A percentile compares a stretch with the other conserved stretches of the same genome.
These are phyloP conservation scores for Paramecium pentaurelia DNA, from an alignment of 73 alveolate species.

Conservation along the genomic window DNA sequence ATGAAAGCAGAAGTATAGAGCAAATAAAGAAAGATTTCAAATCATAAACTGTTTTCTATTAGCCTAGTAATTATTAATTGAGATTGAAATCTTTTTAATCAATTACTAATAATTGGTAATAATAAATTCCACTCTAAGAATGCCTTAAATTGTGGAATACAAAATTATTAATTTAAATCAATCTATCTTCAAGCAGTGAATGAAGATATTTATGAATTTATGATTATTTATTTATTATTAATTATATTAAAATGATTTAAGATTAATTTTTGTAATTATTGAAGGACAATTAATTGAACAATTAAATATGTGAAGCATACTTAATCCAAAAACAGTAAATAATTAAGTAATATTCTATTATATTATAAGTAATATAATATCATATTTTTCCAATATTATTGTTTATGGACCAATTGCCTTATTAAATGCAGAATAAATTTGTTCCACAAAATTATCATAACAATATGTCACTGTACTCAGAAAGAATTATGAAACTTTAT, in stretches of 20 bases:
- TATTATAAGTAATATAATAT: neutral
- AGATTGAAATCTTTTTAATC: conserved; percentile 1
- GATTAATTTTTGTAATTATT: neutral
- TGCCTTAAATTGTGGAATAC: neutral
- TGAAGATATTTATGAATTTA: neutral
- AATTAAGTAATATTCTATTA: neutral
- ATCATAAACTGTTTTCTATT: neutral
- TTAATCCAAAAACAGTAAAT: neutral
- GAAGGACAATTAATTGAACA: neutral
- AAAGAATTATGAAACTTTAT: neutral
- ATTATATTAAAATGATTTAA: neutral
- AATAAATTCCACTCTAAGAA: neutral
- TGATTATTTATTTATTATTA: neutral
- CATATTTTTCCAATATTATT: neutral
- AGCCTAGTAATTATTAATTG: neutral
- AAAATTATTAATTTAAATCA: neutral
- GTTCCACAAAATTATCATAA: neutral
- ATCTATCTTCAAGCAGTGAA: conserved; percentile 22
- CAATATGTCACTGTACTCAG: neutral
- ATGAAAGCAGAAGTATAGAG: conserved; percentile 80
- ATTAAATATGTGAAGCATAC: neutral
- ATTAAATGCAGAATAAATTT: neutral
- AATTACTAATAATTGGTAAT: neutral
- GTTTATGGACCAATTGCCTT: neutral
- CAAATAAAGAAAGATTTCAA: conserved; percentile 61